Evolutionary conservation across 805 yeast genomes (phyloP).

Genomic region (Myxozyma kluyveri): DNA sequence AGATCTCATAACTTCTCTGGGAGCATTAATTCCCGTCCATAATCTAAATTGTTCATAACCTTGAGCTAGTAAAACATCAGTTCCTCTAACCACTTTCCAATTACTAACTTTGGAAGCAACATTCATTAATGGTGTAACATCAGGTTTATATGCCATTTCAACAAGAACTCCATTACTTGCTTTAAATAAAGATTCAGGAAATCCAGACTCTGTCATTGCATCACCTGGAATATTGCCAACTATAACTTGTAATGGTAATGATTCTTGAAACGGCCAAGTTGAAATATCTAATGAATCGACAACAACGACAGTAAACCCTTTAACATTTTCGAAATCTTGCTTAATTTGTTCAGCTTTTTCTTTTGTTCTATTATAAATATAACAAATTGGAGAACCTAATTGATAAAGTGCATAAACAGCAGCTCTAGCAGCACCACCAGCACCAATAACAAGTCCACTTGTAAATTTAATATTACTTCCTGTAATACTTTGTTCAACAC

Average conservation of each 20-base stretch:
- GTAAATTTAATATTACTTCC: constrained; percentile 49
- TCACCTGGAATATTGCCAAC: constrained; percentile 28
- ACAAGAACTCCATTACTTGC: constrained; percentile 44
- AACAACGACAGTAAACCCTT: constrained; percentile 10
- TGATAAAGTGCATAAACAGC: constrained; percentile 81
- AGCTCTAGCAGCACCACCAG: constrained; percentile 97
- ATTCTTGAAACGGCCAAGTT: constrained; percentile 11
- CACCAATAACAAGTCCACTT: constrained; percentile 82
- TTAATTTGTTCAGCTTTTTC: constrained; percentile 61
- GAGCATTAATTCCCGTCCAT: constrained; percentile 53
- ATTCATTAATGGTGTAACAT: constrained; percentile 80
- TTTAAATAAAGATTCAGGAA: constrained; percentile 16
- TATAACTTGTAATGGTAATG: constrained; percentile 11
- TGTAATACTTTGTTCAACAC: constrained; percentile 70
- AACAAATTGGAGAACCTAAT: constrained; percentile 77
- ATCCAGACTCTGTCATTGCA: constrained; percentile 2
- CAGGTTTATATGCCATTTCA: constrained; percentile 95
- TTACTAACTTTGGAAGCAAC: constrained; percentile 57
- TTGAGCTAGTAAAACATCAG: constrained; percentile 88
- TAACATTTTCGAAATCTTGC: constrained; percentile 53
- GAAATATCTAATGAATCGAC: constrained; percentile 14
- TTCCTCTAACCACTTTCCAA: constrained; percentile 90
- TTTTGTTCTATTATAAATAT: constrained; percentile 75
- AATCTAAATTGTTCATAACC: constrained; percentile 82
- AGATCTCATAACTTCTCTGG: constrained; percentile 25